Evolutionary conservation across 1,284 basidiomycete species (phyloP).

Genomic region (Pascua guehoae): DNA sequence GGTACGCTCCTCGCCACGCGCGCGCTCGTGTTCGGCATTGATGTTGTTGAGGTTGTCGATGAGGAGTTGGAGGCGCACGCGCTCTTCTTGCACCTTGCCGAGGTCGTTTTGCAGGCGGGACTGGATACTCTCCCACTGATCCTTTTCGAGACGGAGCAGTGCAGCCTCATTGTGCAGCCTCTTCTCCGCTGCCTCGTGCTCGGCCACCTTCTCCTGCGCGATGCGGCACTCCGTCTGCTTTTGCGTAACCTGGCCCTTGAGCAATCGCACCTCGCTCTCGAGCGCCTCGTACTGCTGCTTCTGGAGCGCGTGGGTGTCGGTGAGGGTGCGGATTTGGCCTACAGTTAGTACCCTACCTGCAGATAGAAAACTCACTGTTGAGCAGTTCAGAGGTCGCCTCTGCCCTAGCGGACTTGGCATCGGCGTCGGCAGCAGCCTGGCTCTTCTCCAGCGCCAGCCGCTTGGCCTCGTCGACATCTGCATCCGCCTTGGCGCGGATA

Average conservation of each 20-base stretch:
- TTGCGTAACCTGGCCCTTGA: conserved; percentile 33
- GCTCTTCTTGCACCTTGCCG: conserved; percentile 69
- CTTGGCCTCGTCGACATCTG: conserved; percentile 68
- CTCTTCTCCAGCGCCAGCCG: conserved; percentile 62
- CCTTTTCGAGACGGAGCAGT: conserved; percentile 84
- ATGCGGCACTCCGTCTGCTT: conserved; percentile 35
- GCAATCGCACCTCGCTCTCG: conserved; percentile 34
- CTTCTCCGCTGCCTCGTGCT: conserved; percentile 60
- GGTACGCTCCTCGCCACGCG: conserved; percentile 71
- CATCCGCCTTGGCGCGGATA: conserved; percentile 60
- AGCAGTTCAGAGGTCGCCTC: conserved; percentile 70
- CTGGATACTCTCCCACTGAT: conserved; percentile 81
- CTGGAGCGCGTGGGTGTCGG: conserved; percentile 41
- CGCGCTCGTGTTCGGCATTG: conserved; percentile 78
- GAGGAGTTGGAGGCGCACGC: conserved; percentile 76
- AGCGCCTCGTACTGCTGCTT: conserved; percentile 39
- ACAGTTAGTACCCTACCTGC: conserved; percentile 8
- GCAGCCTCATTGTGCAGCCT: conserved; percentile 77
- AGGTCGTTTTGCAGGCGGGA: conserved; percentile 78
- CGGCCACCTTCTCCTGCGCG: conserved; percentile 44
- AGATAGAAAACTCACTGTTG: conserved; percentile 56
- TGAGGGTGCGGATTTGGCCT: conserved; percentile 48
- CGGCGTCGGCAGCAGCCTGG: conserved; percentile 63
- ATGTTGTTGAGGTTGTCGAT: conserved; percentile 84
- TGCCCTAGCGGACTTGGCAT: conserved; percentile 69